Percentiles rank a stretch among this genome's conserved stretches.
phyloP scores from a whole-genome alignment of 2,329 filamentous ascomycete genomes.

The Lecanicillium sp. region DNA sequence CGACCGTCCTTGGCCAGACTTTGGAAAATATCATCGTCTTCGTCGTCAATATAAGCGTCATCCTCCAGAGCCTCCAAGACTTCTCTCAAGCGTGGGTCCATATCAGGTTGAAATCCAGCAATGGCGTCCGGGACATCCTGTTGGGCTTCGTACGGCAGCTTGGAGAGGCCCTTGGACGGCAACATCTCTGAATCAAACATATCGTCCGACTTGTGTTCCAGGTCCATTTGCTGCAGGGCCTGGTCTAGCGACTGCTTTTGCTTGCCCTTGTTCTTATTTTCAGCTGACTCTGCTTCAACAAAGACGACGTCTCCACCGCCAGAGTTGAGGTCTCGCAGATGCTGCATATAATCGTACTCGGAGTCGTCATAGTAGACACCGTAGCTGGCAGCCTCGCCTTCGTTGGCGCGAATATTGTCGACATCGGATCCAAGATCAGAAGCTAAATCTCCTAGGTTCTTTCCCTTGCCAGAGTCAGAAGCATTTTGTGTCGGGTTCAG shows the following conservation, averaged over 20 bases:
- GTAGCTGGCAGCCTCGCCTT: conserved; percentile 91
- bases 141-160: conserved; percentile 80
- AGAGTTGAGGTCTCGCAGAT: conserved; percentile 77
- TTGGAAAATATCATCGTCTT: conserved; percentile 80
- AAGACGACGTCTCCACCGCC: conserved; percentile 73
- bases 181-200: conserved; percentile 67
- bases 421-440: conserved; percentile 65
- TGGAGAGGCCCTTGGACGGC: conserved; percentile 70
- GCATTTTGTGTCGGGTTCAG: conserved; percentile 58
- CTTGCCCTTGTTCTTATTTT: conserved; percentile 60
- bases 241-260: conserved; percentile 76
- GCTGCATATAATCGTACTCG: conserved; percentile 99
- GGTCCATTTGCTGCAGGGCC: conserved; percentile 57
- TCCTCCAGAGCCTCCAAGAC: conserved; percentile 91
- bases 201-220: conserved; percentile 45
- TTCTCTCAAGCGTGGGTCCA: conserved; percentile 89
- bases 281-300: conserved; percentile 61
- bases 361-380: conserved; percentile 94
- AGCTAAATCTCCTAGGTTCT: conserved; percentile 66
- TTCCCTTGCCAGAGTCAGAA: conserved; percentile 36
- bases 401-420: conserved; percentile 67
- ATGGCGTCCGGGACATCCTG: conserved; percentile 88
- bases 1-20: conserved; percentile 59
- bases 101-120: conserved; percentile 91
- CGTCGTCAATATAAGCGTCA: conserved; percentile 81